These are phyloP conservation scores for Glycyrrhiza uralensis DNA, from an alignment of 306 rosid species.

Conservation along the genomic window DNA sequence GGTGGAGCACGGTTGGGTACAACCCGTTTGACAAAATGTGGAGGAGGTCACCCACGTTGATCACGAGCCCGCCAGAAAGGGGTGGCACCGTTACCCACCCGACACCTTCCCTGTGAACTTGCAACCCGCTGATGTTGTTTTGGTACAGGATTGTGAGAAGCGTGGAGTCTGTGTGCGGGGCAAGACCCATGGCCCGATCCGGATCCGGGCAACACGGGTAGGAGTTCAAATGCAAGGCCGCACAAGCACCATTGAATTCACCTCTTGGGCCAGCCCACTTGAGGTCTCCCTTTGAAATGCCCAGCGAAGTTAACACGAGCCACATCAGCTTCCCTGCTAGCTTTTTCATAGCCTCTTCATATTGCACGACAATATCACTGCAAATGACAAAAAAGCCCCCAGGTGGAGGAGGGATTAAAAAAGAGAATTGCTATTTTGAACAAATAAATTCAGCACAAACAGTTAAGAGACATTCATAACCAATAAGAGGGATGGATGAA, in stretches of 20 bases:
- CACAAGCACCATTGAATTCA: conserved; percentile 34
- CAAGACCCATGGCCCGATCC: conserved; percentile 91
- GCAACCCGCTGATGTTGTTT: conserved; percentile 69
- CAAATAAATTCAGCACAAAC: too few relatives aligned
- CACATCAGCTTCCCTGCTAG: conserved; percentile 68
- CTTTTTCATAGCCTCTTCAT: conserved; percentile 59
- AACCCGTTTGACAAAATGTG: conserved; percentile 79
- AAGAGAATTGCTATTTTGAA: too few relatives aligned
- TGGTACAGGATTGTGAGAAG: conserved; percentile 71
- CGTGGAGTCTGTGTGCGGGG: conserved; percentile 86
- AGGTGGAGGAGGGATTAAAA: too few relatives aligned
- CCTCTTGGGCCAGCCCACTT: conserved; percentile 64
- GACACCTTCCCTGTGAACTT: conserved; percentile 47
- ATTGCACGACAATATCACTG: conserved; percentile 57
- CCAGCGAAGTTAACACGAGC: conserved; percentile 65
- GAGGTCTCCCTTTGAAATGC: conserved; percentile 53
- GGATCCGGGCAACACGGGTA: conserved; percentile 95
- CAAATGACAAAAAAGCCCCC: conserved; percentile 16
- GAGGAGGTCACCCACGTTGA: conserved; percentile 66
- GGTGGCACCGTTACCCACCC: conserved; percentile 83
- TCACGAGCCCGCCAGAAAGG: conserved; percentile 28
- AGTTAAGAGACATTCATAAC: too few relatives aligned
- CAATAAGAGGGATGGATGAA: too few relatives aligned
- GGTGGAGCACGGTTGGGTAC: conserved; percentile 68
- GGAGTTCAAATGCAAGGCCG: conserved; percentile 66